phyloP scores from a whole-genome alignment of 2,329 filamentous ascomycete species.

The Paracorniculantispora psalliotae region DNA sequence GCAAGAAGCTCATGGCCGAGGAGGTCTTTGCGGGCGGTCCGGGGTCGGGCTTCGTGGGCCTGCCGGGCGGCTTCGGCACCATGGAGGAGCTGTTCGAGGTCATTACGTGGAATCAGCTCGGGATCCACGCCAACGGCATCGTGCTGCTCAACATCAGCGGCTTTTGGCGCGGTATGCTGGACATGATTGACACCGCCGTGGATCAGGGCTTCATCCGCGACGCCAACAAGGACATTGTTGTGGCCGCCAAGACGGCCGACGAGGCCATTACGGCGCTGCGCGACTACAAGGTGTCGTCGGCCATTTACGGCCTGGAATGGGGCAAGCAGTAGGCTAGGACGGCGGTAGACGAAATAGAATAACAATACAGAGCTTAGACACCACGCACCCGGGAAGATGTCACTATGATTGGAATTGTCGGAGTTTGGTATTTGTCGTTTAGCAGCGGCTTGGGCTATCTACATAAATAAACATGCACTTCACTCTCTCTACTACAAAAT shows the following conservation, averaged over 20 bases:
- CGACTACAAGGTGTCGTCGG: constrained; percentile 70
- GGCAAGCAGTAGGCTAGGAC: constrained; percentile 47
- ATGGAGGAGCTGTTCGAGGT: constrained; percentile 93
- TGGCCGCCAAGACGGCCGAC: constrained; percentile 66
- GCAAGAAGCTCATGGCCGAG: constrained; percentile 89
- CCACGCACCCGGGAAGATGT: neutral
- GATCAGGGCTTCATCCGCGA: constrained; percentile 69
- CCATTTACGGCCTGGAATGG: constrained; percentile 80
- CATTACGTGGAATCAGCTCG: constrained; percentile 92
- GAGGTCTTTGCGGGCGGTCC: constrained; percentile 77
- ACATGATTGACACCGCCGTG: constrained; percentile 75
- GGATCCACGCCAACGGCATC: constrained; percentile 78
- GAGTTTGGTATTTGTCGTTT: neutral
- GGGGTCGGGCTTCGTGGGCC: constrained; percentile 82
- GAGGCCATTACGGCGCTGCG: constrained; percentile 66
- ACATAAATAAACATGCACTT: neutral
- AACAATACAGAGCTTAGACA: neutral
- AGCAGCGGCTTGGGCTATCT: neutral
- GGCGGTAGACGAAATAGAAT: neutral
- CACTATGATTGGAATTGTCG: neutral
- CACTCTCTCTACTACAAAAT: neutral
- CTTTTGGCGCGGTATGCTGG: constrained; percentile 83
- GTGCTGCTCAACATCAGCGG: constrained; percentile 82
- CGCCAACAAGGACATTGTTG: constrained; percentile 69
- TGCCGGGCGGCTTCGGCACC: constrained; percentile 88